These are phyloP conservation scores for Zasmidium citrigriseum DNA, from an alignment of 2,329 filamentous ascomycete genomes.

Conservation along the genomic window DNA sequence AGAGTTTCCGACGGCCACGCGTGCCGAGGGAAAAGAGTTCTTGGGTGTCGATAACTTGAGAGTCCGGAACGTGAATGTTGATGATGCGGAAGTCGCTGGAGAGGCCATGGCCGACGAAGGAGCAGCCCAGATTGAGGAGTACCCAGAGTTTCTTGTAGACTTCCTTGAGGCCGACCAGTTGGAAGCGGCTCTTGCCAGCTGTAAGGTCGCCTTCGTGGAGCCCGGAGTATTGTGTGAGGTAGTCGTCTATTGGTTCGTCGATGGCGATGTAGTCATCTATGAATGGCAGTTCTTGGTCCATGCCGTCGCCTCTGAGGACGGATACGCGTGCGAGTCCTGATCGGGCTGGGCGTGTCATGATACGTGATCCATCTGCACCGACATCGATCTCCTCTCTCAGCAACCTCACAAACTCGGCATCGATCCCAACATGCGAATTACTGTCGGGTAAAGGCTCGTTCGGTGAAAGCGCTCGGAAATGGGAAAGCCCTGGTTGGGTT, in stretches of 20 bases:
- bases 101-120: constrained; percentile 90
- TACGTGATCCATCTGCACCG: constrained; percentile 88
- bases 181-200: constrained; percentile 73
- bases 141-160: constrained; percentile 99
- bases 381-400: constrained; percentile 94
- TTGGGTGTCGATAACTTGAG: constrained; percentile 91
- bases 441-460: constrained; percentile 64
- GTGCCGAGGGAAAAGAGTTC: constrained; percentile 83
- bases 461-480: constrained; percentile 30
- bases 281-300: constrained; percentile 79
- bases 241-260: constrained; percentile 89
- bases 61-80: constrained; percentile 91
- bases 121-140: constrained; percentile 87
- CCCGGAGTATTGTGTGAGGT: constrained; percentile 90
- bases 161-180: constrained; percentile 81
- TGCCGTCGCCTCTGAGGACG: constrained; percentile 77
- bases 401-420: constrained; percentile 94
- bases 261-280: constrained; percentile 97
- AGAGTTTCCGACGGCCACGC: constrained; percentile 76
- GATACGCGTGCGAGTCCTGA: constrained; percentile 92
- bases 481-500: constrained; percentile 43
- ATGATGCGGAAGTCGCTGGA: constrained; percentile 97
- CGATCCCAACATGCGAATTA: constrained; percentile 71
- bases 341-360: constrained; percentile 87
- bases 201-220: constrained; percentile 86